Conservation (phyloP, 2,329 filamentous ascomycete genomes). For the Calonectria hongkongensis region DNA sequence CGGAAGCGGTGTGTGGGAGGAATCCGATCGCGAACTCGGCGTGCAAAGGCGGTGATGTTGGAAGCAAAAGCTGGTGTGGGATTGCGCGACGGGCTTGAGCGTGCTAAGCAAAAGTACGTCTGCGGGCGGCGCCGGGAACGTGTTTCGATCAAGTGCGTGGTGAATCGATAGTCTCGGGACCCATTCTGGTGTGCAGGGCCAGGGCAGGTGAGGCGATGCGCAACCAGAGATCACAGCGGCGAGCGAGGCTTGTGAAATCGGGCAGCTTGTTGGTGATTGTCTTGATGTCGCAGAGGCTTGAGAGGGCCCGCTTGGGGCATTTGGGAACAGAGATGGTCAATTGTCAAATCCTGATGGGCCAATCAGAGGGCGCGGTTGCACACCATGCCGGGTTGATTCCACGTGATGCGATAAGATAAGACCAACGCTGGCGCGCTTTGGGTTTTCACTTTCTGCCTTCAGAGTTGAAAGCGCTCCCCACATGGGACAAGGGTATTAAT, state of each 20-base stretch:
- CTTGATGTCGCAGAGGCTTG: conserved; percentile 45
- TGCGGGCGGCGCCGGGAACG: conserved; percentile 25
- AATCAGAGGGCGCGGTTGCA: conserved; percentile 40
- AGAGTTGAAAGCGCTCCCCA: conserved; percentile 13
- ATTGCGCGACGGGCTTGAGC: conserved; percentile 33
- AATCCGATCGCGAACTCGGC: conserved; percentile 11
- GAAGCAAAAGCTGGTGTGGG: conserved; percentile 29
- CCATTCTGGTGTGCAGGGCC: conserved; percentile 44
- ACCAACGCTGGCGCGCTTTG: conserved; percentile 8
- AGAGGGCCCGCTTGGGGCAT: conserved; percentile 50
- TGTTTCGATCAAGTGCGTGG: conserved; percentile 44
- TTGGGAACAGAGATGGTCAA: conserved; percentile 47
- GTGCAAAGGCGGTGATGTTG: conserved; percentile 11
- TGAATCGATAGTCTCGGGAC: conserved; percentile 38
- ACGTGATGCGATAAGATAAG: conserved; percentile 54
- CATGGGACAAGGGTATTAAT: conserved; percentile 3
- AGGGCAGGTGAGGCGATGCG: conserved; percentile 35
- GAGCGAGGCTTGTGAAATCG: conserved; percentile 35
- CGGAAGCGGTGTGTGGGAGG: conserved; percentile 1
- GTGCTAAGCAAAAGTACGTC: conserved; percentile 26
- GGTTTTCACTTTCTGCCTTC: neutral
- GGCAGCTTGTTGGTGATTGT: conserved; percentile 45
- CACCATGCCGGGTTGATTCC: conserved; percentile 32
- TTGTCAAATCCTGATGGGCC: conserved; percentile 50
- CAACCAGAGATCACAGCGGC: conserved; percentile 38